phyloP scores from a whole-genome alignment of 441 rosid genomes.

The Bruguiera hainesii region DNA sequence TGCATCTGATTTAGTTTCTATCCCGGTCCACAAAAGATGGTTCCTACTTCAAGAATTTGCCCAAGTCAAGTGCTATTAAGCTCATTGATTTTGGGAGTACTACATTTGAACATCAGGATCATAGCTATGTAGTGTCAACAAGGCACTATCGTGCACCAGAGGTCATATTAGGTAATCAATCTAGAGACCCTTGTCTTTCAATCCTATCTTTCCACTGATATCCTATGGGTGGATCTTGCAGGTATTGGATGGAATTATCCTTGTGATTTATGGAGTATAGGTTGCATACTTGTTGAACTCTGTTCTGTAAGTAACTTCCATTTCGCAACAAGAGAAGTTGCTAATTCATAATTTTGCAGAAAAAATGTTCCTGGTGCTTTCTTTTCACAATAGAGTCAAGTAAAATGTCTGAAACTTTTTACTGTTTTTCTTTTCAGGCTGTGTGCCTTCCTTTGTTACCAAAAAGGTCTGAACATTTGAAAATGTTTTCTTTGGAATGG shows the following conservation, averaged over 20 bases:
- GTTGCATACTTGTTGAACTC: conserved; percentile 89
- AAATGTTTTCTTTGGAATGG: too few species aligned
- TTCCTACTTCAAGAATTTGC: conserved; percentile 71
- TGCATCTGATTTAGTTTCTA: conserved; percentile 38
- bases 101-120: conserved; percentile 81
- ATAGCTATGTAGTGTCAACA: conserved; percentile 83
- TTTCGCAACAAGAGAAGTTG: not conserved
- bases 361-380: too few species aligned
- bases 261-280: conserved; percentile 93
- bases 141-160: conserved; percentile 96
- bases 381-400: too few species aligned
- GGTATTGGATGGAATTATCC: conserved; percentile 97
- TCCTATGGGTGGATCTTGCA: conserved; percentile 24
- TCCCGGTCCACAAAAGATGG: conserved; percentile 78
- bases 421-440: too few species aligned
- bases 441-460: too few species aligned
- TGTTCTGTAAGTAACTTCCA: conserved; percentile 67
- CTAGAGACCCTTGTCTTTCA: conserved; percentile 1
- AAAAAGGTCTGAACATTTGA: too few species aligned
- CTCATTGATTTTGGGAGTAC: conserved; percentile 97
- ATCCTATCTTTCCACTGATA: conserved; percentile 1
- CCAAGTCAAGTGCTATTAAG: conserved; percentile 92
- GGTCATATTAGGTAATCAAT: conserved; percentile 71
- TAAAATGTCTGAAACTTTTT: too few species aligned
- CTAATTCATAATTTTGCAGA: too few species aligned